Evolutionary conservation across 2,329 filamentous ascomycete genomes (phyloP), one percentile per base, ranked within the genome.

Genomic region (Lasiodiplodia sp.): DNA sequence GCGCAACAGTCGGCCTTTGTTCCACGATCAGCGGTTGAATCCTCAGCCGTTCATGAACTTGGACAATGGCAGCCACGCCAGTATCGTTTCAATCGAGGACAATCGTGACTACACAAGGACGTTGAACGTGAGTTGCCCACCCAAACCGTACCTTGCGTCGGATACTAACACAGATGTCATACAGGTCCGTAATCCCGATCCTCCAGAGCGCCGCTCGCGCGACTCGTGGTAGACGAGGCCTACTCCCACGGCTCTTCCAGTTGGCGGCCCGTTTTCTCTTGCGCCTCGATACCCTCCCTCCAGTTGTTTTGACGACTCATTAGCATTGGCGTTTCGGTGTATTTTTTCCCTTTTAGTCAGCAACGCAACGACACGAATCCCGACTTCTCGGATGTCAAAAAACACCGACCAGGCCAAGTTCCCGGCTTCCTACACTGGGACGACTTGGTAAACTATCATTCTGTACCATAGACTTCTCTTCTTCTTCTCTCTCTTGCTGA

Each of bases 21-120:
- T 84, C 38, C 82, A 83, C 69, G 83, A 85, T 68, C 83, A 84
- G 69, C 77, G 83, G 28, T 77, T 85, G 28, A 85, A 85, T 68
- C 83, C 83, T 2, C 79, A 79, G 7, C 81, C 82, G 3, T 76
- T 85, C 34, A 81, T 84, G 73, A 78, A 77, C 44, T 79, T 83
- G 55, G 80, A 81, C n/a, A 85, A 84, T 69, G 76, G 77, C 21
- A 84, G 83, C 69, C 79, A 80, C 25, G 78, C 80, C 28, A 84
- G 82, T 63, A 76, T 85, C 53, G 80, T 78, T 55, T 84, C 83
- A 67, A 77, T 84, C 65, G 81, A 84, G 67, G 81, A 83, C 69
- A 81, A 81, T 67, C 78, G 78, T 49, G 83, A 85, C 69, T 85
- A 84, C 69, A 82, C 81, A 56, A 79, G 83, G 58, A 80, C 82